These are phyloP conservation scores for Claviceps fusiformis DNA, from an alignment of 2,329 filamentous ascomycete species.

Conservation along the genomic window DNA sequence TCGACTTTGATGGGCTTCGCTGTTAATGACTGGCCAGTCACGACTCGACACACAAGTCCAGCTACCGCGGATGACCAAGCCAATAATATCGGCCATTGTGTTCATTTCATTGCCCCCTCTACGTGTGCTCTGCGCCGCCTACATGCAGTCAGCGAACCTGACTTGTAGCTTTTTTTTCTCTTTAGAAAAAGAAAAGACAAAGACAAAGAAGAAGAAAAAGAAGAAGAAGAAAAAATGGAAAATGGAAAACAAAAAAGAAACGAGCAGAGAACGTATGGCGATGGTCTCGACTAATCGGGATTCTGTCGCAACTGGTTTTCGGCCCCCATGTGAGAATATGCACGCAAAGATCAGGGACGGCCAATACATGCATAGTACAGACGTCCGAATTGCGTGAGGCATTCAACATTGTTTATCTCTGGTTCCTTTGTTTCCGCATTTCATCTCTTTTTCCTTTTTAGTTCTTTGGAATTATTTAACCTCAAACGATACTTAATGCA, in stretches of 20 bases:
- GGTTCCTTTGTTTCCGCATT: too few species aligned
- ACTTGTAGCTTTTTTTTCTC: too few species aligned
- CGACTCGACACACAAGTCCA: not conserved
- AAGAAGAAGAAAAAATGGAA: too few species aligned
- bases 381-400: not conserved
- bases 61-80: not conserved
- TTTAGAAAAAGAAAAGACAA: too few species aligned
- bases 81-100: too few species aligned
- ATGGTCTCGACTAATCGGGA: too few species aligned
- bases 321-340: not conserved
- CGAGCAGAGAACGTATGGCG: too few species aligned
- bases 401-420: not conserved
- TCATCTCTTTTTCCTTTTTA: too few species aligned
- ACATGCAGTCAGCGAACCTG: not conserved
- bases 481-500: too few species aligned
- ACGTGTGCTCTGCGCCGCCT: too few species aligned
- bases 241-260: not conserved
- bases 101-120: not conserved
- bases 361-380: not conserved
- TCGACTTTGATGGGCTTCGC: not conserved
- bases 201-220: too few species aligned
- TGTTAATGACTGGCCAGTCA: not conserved
- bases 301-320: not conserved
- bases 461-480: too few species aligned
- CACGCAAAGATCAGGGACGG: not conserved